Evolutionary conservation across 1,284 basidiomycete genomes (phyloP).

Genomic region (Moesziomyces antarcticus): DNA sequence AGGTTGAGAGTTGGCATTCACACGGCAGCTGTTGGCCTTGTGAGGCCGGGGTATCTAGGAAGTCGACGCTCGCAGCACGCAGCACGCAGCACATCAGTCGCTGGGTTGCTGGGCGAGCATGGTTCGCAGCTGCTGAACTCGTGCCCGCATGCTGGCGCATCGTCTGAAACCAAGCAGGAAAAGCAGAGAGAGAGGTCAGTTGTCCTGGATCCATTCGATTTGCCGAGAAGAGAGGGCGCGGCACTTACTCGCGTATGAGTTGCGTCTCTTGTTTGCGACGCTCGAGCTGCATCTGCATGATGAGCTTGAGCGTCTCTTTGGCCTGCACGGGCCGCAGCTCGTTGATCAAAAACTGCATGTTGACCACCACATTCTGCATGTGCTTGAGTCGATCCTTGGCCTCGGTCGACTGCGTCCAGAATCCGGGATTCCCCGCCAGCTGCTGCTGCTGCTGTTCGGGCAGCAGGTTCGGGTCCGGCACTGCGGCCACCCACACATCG

Average conservation of each 20-base stretch:
- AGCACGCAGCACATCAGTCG: neutral
- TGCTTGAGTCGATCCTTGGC: conserved; percentile 58
- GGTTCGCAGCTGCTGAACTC: conserved; percentile 22
- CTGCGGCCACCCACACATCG: conserved; percentile 49
- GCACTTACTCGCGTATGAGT: conserved; percentile 47
- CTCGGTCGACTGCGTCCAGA: conserved; percentile 51
- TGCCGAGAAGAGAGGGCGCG: neutral
- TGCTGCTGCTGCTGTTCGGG: conserved; percentile 39
- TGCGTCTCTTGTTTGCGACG: conserved; percentile 50
- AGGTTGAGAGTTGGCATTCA: neutral
- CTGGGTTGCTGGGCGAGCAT: conserved; percentile 19
- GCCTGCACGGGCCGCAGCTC: conserved; percentile 62
- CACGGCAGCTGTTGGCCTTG: neutral
- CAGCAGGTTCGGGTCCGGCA: conserved; percentile 27
- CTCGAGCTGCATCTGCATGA: conserved; percentile 56
- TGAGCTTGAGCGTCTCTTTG: conserved; percentile 52
- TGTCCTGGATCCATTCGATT: too few relatives aligned
- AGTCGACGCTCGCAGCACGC: neutral
- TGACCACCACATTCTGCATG: conserved; percentile 62
- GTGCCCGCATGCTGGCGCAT: conserved; percentile 33
- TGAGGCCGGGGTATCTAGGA: neutral
- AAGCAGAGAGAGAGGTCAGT: neutral
- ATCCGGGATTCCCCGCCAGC: conserved; percentile 32
- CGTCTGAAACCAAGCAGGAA: conserved; percentile 3
- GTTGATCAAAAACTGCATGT: conserved; percentile 65